phyloP scores from a whole-genome alignment of 148 eudicot genomes.

The Rhododendron henanense region DNA sequence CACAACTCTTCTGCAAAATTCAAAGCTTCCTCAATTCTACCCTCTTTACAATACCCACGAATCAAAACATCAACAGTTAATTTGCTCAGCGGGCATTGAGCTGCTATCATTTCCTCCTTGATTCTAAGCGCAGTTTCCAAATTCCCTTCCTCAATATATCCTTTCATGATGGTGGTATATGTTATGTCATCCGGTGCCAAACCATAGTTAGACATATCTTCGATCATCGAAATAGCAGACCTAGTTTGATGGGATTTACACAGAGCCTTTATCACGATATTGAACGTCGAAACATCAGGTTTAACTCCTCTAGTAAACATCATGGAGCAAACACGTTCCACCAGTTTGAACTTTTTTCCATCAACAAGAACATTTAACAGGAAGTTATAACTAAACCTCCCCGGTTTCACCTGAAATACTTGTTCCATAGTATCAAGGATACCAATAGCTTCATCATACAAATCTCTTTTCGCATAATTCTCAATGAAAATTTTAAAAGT shows the following conservation, averaged over 20 bases:
- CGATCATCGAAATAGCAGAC: conserved; percentile 90
- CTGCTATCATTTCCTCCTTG: conserved; percentile 69
- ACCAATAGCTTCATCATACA: conserved; percentile 70
- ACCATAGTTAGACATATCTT: conserved; percentile 76
- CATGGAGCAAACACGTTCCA: conserved; percentile 68
- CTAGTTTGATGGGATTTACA: conserved; percentile 89
- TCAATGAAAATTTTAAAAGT: conserved; percentile 72
- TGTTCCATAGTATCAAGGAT: conserved; percentile 72
- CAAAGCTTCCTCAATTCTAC: conserved; percentile 73
- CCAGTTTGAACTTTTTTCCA: conserved; percentile 67
- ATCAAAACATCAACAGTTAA: conserved; percentile 62
- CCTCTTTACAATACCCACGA: conserved; percentile 79
- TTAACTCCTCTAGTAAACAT: conserved; percentile 59
- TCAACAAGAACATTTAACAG: conserved; percentile 90
- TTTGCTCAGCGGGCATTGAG: conserved; percentile 52
- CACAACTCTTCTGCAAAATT: conserved; percentile 56
- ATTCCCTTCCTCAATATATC: conserved; percentile 79
- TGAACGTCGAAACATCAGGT: conserved; percentile 77
- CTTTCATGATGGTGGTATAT: conserved; percentile 85
- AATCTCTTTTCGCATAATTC: conserved; percentile 39
- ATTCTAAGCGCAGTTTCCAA: conserved; percentile 66
- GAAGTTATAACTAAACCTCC: conserved; percentile 34
- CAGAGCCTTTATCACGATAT: conserved; percentile 76
- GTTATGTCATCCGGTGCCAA: conserved; percentile 81
- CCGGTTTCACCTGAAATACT: conserved; percentile 55